phyloP scores from a whole-genome alignment of 2,329 filamentous ascomycete species.

The Colletotrichum sp. region DNA sequence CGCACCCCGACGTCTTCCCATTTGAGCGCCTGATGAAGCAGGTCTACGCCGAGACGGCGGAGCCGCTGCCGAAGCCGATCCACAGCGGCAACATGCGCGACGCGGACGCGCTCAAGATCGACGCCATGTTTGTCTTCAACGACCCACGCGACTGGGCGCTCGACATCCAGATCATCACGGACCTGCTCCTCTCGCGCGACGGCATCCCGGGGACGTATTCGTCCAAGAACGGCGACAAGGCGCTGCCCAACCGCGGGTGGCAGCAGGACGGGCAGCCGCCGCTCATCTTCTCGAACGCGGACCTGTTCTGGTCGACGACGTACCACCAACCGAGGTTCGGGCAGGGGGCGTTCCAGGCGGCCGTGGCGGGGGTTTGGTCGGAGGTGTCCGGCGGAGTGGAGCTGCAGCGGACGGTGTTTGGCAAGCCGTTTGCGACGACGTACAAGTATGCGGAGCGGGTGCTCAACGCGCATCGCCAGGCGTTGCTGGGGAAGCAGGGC shows the following conservation, averaged over 20 bases:
- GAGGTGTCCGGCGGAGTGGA: constrained; percentile 69
- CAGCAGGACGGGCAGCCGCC: constrained; percentile 81
- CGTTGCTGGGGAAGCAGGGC: constrained; percentile 39
- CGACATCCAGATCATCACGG: constrained; percentile 83
- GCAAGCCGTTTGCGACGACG: constrained; percentile 80
- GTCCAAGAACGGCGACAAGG: constrained; percentile 67
- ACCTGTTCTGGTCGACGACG: constrained; percentile 86
- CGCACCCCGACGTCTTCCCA: constrained; percentile 80
- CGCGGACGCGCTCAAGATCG: constrained; percentile 70
- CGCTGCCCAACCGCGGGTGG: constrained; percentile 77
- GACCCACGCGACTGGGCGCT: constrained; percentile 96
- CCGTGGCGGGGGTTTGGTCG: constrained; percentile 80
- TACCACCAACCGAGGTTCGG: constrained; percentile 88
- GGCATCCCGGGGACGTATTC: constrained; percentile 85
- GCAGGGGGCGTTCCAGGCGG: constrained; percentile 88
- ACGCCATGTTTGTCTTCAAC: constrained; percentile 93
- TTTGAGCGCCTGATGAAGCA: constrained; percentile 73
- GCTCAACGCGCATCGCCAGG: constrained; percentile 64
- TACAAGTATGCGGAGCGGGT: constrained; percentile 85
- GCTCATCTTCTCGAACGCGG: constrained; percentile 88
- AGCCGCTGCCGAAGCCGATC: constrained; percentile 60
- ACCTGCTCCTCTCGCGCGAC: constrained; percentile 79
- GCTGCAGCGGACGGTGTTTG: constrained; percentile 72
- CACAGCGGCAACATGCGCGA: constrained; percentile 42
- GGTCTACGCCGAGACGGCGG: constrained; percentile 64